Base-by-base conservation (phyloP, 768 basidiomycete species). In the Harrya chromipes region DNA sequence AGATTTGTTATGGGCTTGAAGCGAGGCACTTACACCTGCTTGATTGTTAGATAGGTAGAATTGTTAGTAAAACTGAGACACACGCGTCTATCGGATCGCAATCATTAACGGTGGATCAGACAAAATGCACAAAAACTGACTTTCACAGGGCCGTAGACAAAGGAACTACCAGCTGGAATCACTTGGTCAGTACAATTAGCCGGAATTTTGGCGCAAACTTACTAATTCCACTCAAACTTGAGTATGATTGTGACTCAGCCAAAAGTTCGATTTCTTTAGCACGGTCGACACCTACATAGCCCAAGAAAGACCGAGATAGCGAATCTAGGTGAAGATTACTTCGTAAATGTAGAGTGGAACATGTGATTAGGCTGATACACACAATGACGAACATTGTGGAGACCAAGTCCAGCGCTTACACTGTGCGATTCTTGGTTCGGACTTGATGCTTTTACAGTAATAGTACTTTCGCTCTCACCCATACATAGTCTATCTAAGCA, bases 401-500 rank as follows among this genome's bases (percentile, higher is more conserved):
- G 10, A 13, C 46, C 14, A 31, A 7, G 20, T 35, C 50, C 50
- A 47, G 11, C 23, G 7, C 11, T 27, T 36, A 13, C 14, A n/a
- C 49, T 50, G 12, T 33, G 4, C 1, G 1, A 26, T 3, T 21
- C 2, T 47, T 20, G 40, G 31, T 4, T 20, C 13, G 4, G 31
- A 24, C 11, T 21, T 12, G 6, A 10, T 1, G 29, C 12, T 29
- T 10, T 12, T 12, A 12, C 23, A 0, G 3, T 21, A 12, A 11
- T 2, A 12, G 19, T 27, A 17, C n/a, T 6, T 29, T 23, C 23
- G 23, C 29, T 6, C 38, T 34, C n/a, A 47, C 45, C 45, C 46
- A 51, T 6, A 48, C 16, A 35, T 51, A 40, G 8, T 51, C 26
- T 24, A 47, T 21, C 50, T 50, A 10, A 2, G 7, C 46, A 38